These are phyloP conservation scores for Aspergillus taichungensis DNA, from an alignment of 495 filamentous ascomycete genomes.

Conservation along the genomic window DNA sequence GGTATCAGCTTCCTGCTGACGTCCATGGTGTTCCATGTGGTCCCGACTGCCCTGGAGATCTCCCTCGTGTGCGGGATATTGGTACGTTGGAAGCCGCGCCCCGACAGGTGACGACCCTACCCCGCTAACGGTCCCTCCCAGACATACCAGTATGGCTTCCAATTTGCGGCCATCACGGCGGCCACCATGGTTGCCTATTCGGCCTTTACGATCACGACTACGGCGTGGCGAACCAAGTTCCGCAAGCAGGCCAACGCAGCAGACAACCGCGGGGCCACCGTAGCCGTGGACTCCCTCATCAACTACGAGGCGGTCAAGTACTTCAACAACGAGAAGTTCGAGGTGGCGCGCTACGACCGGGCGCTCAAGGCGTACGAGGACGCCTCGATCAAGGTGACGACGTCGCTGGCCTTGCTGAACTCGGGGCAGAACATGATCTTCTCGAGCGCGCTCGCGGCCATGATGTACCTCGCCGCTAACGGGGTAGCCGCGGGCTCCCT, in stretches of 20 bases:
- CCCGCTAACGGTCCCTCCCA: constrained; percentile 27
- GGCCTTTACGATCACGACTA: constrained; percentile 90
- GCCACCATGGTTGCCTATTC: constrained; percentile 89
- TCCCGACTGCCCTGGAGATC: constrained; percentile 91
- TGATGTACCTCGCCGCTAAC: constrained; percentile 94
- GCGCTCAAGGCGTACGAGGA: constrained; percentile 82
- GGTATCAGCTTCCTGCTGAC: constrained; percentile 94
- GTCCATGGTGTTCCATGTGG: constrained; percentile 96
- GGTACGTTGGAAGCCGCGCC: constrained; percentile 26
- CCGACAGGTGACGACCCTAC: not conserved
- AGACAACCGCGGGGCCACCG: constrained; percentile 89
- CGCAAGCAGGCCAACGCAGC: constrained; percentile 89
- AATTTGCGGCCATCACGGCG: constrained; percentile 88
- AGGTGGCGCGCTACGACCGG: constrained; percentile 82
- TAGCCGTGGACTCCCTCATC: constrained; percentile 92
- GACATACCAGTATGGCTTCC: constrained; percentile 87
- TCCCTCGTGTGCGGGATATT: constrained; percentile 88
- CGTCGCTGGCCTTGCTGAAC: constrained; percentile 86
- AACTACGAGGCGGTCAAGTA: constrained; percentile 99
- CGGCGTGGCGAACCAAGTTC: constrained; percentile 95
- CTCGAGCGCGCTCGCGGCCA: constrained; percentile 84
- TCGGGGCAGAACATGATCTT: constrained; percentile 99
- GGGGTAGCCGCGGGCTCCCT: constrained; percentile 73
- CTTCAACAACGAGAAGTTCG: constrained; percentile 97
- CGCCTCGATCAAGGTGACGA: constrained; percentile 92